phyloP scores from a whole-genome alignment of 2,329 filamentous ascomycete species.

The Lachnellula arida region DNA sequence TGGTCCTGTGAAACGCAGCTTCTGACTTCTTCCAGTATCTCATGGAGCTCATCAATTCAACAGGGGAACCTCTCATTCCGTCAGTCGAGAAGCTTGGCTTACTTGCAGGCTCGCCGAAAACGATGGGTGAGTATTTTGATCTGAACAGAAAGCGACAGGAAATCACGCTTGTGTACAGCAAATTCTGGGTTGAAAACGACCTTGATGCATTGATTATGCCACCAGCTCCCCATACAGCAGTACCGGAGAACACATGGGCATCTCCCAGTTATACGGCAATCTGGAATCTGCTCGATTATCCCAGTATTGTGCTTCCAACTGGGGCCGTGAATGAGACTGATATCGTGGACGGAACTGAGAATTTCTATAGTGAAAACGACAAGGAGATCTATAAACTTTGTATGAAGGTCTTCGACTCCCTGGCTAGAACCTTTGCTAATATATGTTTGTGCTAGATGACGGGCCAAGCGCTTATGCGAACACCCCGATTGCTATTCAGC shows the following conservation, averaged over 20 bases:
- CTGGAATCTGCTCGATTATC: slow-evolving; percentile 13
- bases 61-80: slow-evolving; percentile 33
- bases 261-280: slow-evolving; percentile 15
- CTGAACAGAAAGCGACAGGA: slow-evolving; percentile 17
- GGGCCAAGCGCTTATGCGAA: slow-evolving; percentile 3
- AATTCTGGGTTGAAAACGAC: slow-evolving; percentile 37
- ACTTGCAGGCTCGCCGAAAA: slow-evolving; percentile 3
- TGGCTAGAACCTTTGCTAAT: neutral
- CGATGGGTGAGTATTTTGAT: slow-evolving; percentile 9
- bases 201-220: slow-evolving; percentile 47
- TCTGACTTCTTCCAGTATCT: neutral
- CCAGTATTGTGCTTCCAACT: slow-evolving; percentile 5
- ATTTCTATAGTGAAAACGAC: neutral
- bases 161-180: slow-evolving; percentile 38
- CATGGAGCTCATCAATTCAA: neutral
- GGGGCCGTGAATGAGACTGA: slow-evolving; percentile 8
- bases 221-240: slow-evolving; percentile 45
- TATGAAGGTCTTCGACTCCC: neutral
- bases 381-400: slow-evolving; percentile 3
- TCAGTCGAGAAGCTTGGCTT: slow-evolving; percentile 13
- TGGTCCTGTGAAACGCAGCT: neutral
- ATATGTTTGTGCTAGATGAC: neutral
- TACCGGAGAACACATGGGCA: slow-evolving; percentile 43
- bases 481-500: slow-evolving; percentile 5
- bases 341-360: neutral